A percentile compares a stretch with the other conserved stretches of the same genome.
phyloP scores from a whole-genome alignment of 1,284 basidiomycete species.

The Moniliophthora roreri region DNA sequence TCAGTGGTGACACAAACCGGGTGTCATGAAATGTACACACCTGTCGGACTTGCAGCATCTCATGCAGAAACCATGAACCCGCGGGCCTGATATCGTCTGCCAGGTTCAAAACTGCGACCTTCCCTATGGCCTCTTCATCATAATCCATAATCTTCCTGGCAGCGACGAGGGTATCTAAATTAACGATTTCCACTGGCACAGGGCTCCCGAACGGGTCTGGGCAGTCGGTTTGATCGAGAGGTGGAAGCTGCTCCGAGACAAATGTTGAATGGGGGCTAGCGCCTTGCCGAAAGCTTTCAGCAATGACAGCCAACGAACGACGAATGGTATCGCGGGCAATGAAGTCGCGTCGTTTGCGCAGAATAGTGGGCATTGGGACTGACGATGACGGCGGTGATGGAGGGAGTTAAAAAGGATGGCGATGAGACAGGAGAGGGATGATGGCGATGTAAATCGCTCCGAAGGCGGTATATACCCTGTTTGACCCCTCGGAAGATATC shows the following conservation, averaged over 20 bases:
- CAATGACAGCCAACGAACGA: constrained; percentile 27
- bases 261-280: constrained; percentile 35
- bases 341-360: background rate
- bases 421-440: background rate
- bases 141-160: constrained; percentile 32
- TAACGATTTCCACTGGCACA: constrained; percentile 30
- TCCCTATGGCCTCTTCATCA: constrained; percentile 26
- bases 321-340: constrained; percentile 34
- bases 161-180: constrained; percentile 37
- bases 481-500: too few relatives aligned
- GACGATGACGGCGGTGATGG: background rate
- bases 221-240: constrained; percentile 23
- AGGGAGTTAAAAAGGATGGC: background rate
- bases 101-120: constrained; percentile 40
- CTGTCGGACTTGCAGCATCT: constrained; percentile 34
- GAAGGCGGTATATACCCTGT: too few relatives aligned
- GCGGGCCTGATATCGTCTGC: constrained; percentile 39
- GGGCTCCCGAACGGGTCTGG: constrained; percentile 21
- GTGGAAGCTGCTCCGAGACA: constrained; percentile 29
- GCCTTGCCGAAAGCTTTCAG: constrained; percentile 28
- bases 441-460: background rate
- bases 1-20: background rate
- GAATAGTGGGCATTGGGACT: background rate
- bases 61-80: constrained; percentile 34
- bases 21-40: constrained; percentile 17